Evolutionary conservation across 192 early-diverging fungal species (phyloP), one percentile per base, ranked within the genome.

Genomic region (Bifiguratus adelaidae): DNA sequence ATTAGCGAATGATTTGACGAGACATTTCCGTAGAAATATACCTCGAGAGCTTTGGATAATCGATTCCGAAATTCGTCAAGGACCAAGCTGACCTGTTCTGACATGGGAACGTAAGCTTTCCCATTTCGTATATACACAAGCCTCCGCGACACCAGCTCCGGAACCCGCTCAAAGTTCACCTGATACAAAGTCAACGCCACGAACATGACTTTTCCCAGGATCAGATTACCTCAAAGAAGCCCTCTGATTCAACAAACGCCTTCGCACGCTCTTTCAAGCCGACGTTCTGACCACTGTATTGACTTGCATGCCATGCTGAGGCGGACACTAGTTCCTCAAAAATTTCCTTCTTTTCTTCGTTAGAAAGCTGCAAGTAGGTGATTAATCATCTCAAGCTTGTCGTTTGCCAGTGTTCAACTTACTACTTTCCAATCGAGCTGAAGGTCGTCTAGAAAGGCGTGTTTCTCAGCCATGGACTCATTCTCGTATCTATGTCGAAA

Each of bases 51-150:
- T 35, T 61, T 43, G 3, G 54, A 32, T 1, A 97, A 68, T 23
- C 63, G 58, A n/a, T 71, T 56, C 20, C 76, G 76, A 58, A 83
- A 97, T 45, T 89, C 85, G 42, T 77, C 75, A 12, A 86, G 51
- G 7, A 93, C 76, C 30, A 97, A 70, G 8, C 74, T 58, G 2
- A 78, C 55, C 33, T 85, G 81, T 30, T 95, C 83, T 7, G 54
- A 35, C 52, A 77, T 69, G 2, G 88, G 83, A 7, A 95, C 80
- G 61, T 74, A 87, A 0, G 84, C 87, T 36, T 65, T 67, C 20
- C 87, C 87, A 9, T 40, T 55, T 21, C 70, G 63, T 20, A 89
- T 20, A 30, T 80, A 77, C 6, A 83, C 82, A 38, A 73, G 65
- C 24, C 80, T 58, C 9, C 67, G 56, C 25, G 52, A 46, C 3